Evolutionary conservation across 2,329 filamentous ascomycete species (phyloP).

Genomic region (Cladobotryum mycophilum): DNA sequence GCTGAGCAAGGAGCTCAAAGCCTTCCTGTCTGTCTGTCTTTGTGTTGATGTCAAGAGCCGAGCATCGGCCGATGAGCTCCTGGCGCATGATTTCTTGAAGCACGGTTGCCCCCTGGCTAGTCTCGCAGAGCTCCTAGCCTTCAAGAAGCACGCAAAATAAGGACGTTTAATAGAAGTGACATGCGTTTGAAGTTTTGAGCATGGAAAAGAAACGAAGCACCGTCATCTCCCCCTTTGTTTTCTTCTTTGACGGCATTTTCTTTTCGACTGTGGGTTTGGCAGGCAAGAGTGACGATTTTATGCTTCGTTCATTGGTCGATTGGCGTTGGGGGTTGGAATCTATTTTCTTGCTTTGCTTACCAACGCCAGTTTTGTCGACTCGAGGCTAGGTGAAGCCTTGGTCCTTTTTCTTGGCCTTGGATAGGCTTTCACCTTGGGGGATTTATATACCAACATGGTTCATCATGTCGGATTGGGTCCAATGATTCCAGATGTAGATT

Average conservation of each 20-base stretch:
- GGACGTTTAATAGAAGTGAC: conserved; percentile 7
- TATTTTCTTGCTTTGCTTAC: conserved; percentile 8
- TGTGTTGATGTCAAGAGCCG: conserved; percentile 95
- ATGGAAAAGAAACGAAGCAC: conserved; percentile 14
- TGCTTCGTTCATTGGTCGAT: conserved; percentile 9
- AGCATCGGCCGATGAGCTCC: conserved; percentile 82
- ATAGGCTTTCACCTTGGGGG: conserved; percentile 16
- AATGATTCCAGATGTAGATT: conserved; percentile 10
- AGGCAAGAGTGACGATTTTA: conserved; percentile 6
- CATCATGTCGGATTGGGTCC: conserved; percentile 2
- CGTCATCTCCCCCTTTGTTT: not conserved
- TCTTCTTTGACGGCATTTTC: conserved; percentile 10
- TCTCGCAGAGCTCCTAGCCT: conserved; percentile 80
- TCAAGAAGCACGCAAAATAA: conserved; percentile 69
- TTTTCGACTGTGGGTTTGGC: conserved; percentile 1
- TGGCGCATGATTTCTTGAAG: conserved; percentile 90
- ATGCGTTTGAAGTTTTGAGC: not conserved
- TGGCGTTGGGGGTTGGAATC: conserved; percentile 11
- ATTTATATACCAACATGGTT: conserved; percentile 13
- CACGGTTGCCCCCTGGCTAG: conserved; percentile 79
- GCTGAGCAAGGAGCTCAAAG: conserved; percentile 94
- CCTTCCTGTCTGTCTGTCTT: conserved; percentile 90
- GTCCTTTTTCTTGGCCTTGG: conserved; percentile 7
- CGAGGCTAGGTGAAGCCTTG: conserved; percentile 1
- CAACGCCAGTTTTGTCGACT: not conserved